Evolutionary conservation across 2,329 filamentous ascomycete species (phyloP).

Genomic region (Beauveria scarabaeidicola): DNA sequence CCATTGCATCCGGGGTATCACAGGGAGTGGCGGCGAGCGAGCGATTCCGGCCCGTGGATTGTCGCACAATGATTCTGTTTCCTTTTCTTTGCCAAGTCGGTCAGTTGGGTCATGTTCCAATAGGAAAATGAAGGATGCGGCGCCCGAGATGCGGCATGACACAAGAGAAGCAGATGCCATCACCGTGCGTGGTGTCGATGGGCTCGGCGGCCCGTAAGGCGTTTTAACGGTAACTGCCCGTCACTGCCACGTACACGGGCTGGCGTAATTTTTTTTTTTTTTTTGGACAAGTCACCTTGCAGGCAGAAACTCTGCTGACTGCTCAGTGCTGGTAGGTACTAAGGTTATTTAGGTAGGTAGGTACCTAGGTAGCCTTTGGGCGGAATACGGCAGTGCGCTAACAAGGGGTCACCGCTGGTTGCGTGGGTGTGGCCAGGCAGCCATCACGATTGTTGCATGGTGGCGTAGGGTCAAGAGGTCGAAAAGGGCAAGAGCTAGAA

Average conservation of each 20-base stretch:
- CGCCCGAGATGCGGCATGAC: background rate
- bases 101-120: background rate
- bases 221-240: background rate
- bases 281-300: constrained; percentile 4
- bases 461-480: background rate
- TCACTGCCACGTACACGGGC: background rate
- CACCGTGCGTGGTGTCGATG: background rate
- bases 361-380: background rate
- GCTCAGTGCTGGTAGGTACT: too few species aligned
- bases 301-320: background rate
- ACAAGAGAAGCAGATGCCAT: background rate
- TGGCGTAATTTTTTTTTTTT: background rate
- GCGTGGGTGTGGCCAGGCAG: background rate
- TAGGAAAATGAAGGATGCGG: background rate
- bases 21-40: background rate
- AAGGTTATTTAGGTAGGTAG: too few species aligned
- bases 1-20: background rate
- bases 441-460: background rate
- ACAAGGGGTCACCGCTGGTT: background rate
- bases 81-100: background rate
- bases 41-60: background rate
- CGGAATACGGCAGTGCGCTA: background rate
- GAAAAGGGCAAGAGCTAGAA: too few species aligned
- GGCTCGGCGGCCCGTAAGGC: background rate
- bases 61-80: background rate